phyloP scores from a whole-genome alignment of 495 filamentous ascomycete species.

The Cenococcum geophilum region DNA sequence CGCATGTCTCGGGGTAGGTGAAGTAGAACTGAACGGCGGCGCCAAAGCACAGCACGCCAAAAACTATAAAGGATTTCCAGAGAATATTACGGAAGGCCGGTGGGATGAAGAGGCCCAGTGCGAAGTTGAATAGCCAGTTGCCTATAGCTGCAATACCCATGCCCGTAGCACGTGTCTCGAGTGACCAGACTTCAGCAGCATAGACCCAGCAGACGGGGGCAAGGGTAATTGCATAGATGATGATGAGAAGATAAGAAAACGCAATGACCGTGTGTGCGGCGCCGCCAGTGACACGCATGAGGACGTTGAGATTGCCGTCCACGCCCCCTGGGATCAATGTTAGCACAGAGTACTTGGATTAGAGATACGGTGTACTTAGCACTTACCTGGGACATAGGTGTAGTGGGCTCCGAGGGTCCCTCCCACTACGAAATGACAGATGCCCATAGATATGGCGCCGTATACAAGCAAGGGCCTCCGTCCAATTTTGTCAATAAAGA shows the following conservation, averaged over 20 bases:
- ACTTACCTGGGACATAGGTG: conserved; percentile 32
- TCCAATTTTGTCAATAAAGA: conserved; percentile 71
- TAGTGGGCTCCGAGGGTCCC: conserved; percentile 50
- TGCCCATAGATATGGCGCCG: conserved; percentile 63
- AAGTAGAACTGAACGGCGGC: conserved; percentile 61
- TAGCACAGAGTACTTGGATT: conserved; percentile 32
- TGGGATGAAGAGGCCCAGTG: conserved; percentile 63
- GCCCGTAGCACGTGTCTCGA: conserved; percentile 66
- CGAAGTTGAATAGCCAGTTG: conserved; percentile 77
- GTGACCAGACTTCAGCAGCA: conserved; percentile 67
- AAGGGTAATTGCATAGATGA: conserved; percentile 66
- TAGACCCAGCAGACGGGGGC: conserved; percentile 71
- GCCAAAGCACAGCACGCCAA: conserved; percentile 60
- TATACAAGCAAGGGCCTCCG: conserved; percentile 62
- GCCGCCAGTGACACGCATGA: conserved; percentile 53
- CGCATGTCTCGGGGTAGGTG: conserved; percentile 65
- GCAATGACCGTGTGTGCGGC: conserved; percentile 68
- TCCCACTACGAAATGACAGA: conserved; percentile 63
- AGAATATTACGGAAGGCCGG: conserved; percentile 65
- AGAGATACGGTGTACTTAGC: neutral
- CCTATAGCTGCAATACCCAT: conserved; percentile 61
- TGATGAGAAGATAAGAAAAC: conserved; percentile 72
- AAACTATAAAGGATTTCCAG: conserved; percentile 70
- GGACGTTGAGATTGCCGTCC: conserved; percentile 60
- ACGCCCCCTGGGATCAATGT: conserved; percentile 42